phyloP scores from a whole-genome alignment of 2,329 filamentous ascomycete genomes.

The Talaromyces atroroseus region DNA sequence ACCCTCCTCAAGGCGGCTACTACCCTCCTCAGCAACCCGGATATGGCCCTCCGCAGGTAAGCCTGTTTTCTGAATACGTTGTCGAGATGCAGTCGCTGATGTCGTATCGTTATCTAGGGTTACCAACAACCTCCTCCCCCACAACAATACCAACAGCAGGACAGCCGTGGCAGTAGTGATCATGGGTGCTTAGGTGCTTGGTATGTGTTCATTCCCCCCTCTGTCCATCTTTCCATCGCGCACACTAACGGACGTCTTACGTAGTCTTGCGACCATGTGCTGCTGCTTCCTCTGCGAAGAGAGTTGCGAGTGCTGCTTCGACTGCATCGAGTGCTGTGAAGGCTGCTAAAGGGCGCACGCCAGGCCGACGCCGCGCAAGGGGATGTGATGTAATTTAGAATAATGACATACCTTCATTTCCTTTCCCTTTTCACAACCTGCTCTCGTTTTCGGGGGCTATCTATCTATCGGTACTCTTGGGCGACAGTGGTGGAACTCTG shows the following conservation, averaged over 20 bases:
- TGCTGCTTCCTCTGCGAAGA: slow-evolving; percentile 62
- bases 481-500: background rate
- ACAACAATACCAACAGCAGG: slow-evolving; percentile 29
- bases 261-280: slow-evolving; percentile 52
- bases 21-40: slow-evolving; percentile 26
- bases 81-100: background rate
- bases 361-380: background rate
- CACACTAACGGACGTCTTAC: slow-evolving; percentile 10
- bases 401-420: background rate
- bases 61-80: slow-evolving; percentile 11
- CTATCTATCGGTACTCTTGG: background rate
- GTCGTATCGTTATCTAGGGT: slow-evolving; percentile 17
- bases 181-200: slow-evolving; percentile 49
- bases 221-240: background rate
- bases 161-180: slow-evolving; percentile 34
- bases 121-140: slow-evolving; percentile 48
- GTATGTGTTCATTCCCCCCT: slow-evolving; percentile 27
- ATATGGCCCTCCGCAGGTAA: slow-evolving; percentile 34
- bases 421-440: background rate
- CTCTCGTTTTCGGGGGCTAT: background rate
- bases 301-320: slow-evolving; percentile 59
- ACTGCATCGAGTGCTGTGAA: slow-evolving; percentile 52
- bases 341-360: slow-evolving; percentile 24
- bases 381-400: background rate
- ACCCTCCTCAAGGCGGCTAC: slow-evolving; percentile 12